Base-by-base conservation (phyloP, 495 filamentous ascomycete species). In the Pseudotulostoma volvatum region DNA sequence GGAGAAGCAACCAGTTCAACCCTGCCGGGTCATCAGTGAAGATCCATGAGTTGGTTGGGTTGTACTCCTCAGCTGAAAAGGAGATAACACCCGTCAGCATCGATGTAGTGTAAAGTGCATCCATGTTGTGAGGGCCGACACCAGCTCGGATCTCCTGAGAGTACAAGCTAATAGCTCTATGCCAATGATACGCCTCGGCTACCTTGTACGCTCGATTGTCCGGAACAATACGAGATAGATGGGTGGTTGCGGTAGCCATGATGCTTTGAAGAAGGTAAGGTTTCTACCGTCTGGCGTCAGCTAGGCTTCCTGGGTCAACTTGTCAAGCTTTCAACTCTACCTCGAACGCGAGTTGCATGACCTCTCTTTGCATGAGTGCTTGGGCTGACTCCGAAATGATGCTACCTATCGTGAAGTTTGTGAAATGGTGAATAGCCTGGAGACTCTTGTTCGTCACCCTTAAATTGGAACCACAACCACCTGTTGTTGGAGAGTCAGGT, bases 231-330 rank as follows among this genome's bases (percentile, higher is more conserved):
- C 50, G 50, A 39, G 59, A 54, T 34, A 67, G 52, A 38, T 68
- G 62, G 18, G 56, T 51, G 14, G 55, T 53, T 39, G 64, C 52
- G 16, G 54, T 47, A 2, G 53, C 62, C 37, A 68, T 52, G 15
- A 66, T 49, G 30, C 55, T 50, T 41, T 70, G 67, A 64, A 69
- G 66, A 13, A 68, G 46, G 40, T 56, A 63, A 1, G 67, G 63
- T 13, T 61, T 50, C 64, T 70, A 34, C 37, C 18, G 17, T 39
- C 31, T n/a, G n/a, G 11, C 11, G 3, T 9, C 25, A n/a, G 41
- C 51, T 38, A 49, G 41, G 13, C 36, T 31, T 14, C 18, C 7
- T 18, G 18, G 4, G 7, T 33, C 30, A 13, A 32, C 3, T 9
- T 31, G 8, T 5, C 28, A 2, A 17, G n/a, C 5, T 19, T 7